These are phyloP conservation scores for Mycena capillaripes DNA, from an alignment of 768 basidiomycete species.

Conservation along the genomic window DNA sequence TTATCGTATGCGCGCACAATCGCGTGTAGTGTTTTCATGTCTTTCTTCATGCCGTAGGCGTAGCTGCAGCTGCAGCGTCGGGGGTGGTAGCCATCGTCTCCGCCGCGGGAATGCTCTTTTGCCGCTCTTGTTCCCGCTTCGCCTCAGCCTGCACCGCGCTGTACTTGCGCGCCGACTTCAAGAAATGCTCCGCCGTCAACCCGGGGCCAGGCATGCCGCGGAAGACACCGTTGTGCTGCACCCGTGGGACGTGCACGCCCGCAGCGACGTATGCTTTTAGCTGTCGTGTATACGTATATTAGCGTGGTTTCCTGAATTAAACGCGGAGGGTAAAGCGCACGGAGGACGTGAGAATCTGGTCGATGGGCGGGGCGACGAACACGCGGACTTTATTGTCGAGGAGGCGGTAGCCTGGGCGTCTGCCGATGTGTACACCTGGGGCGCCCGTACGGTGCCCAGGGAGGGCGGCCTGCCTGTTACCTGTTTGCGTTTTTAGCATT, in stretches of 20 bases:
- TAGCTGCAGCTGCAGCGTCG: not conserved
- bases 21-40: no score
- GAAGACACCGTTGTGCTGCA: slow-evolving; percentile 51
- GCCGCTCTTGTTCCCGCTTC: not conserved
- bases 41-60: not conserved
- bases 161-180: slow-evolving; percentile 52
- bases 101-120: not conserved
- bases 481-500: slow-evolving; percentile 58
- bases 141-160: not conserved
- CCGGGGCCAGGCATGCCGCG: slow-evolving; percentile 56
- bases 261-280: slow-evolving; percentile 79
- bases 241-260: slow-evolving; percentile 53
- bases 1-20: not conserved
- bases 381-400: slow-evolving; percentile 87
- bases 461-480: slow-evolving; percentile 85
- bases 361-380: slow-evolving; percentile 84
- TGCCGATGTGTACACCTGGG: slow-evolving; percentile 86
- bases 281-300: slow-evolving; percentile 51
- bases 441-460: slow-evolving; percentile 91
- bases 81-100: not conserved
- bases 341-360: slow-evolving; percentile 69
- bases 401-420: slow-evolving; percentile 85
- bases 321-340: slow-evolving; percentile 52
- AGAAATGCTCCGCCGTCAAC: slow-evolving; percentile 59
- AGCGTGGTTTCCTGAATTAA: not conserved